These are phyloP conservation scores for Pseudogymnoascus sp. DNA, from an alignment of 2,329 filamentous ascomycete species.

Conservation along the genomic window DNA sequence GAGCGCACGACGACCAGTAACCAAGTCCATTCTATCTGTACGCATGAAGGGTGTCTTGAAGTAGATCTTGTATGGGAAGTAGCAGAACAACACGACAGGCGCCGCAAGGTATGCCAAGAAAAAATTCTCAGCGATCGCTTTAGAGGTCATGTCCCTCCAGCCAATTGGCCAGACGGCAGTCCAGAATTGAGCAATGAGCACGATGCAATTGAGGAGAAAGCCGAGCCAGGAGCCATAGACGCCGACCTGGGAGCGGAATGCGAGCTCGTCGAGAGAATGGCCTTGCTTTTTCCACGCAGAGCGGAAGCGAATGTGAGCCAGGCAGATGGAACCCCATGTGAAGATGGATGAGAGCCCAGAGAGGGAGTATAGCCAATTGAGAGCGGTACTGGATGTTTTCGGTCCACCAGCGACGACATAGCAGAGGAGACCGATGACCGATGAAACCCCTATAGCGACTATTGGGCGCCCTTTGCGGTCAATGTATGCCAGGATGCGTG, in stretches of 20 bases:
- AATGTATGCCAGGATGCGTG: conserved; percentile 49
- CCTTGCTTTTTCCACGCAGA: conserved; percentile 51
- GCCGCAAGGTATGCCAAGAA: conserved; percentile 34
- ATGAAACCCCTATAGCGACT: conserved; percentile 39
- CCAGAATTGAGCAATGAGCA: conserved; percentile 38
- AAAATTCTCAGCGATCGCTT: conserved; percentile 17
- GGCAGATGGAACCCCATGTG: conserved; percentile 59
- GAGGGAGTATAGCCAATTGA: conserved; percentile 58
- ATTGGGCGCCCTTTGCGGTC: conserved; percentile 52
- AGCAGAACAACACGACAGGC: conserved; percentile 27
- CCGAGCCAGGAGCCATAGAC: conserved; percentile 57
- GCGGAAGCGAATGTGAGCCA: conserved; percentile 63
- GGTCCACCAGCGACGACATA: conserved; percentile 38
- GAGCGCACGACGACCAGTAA: conserved; percentile 34
- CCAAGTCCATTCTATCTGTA: conserved; percentile 43
- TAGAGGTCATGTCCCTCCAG: not conserved
- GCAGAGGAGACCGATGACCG: conserved; percentile 44
- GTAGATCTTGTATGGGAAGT: conserved; percentile 22
- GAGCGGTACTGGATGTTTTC: conserved; percentile 41
- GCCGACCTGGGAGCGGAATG: conserved; percentile 54
- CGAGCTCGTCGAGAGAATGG: conserved; percentile 55
- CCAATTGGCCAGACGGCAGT: not conserved
- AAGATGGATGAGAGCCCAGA: conserved; percentile 58
- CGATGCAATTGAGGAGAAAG: conserved; percentile 46
- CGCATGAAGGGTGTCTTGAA: conserved; percentile 42